Percentiles rank a stretch among this genome's conserved stretches.
Evolutionary conservation across 2,329 filamentous ascomycete species (phyloP).

Genomic region (Fusarium coicis): DNA sequence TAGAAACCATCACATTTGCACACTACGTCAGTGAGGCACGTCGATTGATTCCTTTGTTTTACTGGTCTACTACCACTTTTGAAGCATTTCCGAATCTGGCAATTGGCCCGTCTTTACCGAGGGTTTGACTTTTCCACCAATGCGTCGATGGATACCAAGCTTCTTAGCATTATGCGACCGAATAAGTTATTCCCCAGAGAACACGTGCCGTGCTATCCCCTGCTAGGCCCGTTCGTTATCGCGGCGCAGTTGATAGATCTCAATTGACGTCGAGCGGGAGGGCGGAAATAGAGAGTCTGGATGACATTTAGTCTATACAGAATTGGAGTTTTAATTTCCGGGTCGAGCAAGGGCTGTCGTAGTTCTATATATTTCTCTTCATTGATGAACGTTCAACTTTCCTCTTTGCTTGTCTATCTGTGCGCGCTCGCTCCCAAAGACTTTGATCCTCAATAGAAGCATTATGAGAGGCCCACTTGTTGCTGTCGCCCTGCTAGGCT

Average conservation of each 20-base stretch:
- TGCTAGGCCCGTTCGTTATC: background rate
- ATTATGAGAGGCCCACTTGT: background rate
- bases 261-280: background rate
- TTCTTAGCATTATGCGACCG: conserved; percentile 1
- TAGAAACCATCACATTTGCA: background rate
- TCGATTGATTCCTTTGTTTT: background rate
- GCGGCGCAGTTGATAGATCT: background rate
- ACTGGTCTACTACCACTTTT: background rate
- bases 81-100: background rate
- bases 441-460: background rate
- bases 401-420: background rate
- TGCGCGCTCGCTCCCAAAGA: background rate
- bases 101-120: conserved; percentile 21
- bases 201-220: conserved; percentile 13
- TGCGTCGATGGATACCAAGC: background rate
- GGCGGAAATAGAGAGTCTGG: background rate
- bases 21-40: background rate
- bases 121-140: conserved; percentile 16
- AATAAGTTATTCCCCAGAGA: conserved; percentile 12
- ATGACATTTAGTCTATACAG: background rate
- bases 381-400: background rate
- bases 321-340: background rate
- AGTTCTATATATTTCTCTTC: background rate
- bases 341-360: background rate
- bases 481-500: background rate